phyloP scores from a whole-genome alignment of 73 alveolate genomes.

The Halteria grandinella region DNA sequence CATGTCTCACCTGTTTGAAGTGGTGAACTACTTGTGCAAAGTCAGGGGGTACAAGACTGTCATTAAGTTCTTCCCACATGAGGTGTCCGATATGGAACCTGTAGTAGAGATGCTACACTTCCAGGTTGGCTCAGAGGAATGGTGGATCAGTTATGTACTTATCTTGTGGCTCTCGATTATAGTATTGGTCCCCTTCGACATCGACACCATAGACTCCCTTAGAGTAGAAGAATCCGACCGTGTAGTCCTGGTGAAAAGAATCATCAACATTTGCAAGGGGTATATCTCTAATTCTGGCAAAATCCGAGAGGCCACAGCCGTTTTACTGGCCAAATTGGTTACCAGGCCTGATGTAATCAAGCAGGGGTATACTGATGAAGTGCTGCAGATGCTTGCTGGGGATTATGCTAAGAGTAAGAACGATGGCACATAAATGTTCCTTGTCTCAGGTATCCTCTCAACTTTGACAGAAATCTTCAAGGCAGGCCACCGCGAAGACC shows the following conservation, averaged over 20 bases:
- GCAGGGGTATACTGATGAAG: slow-evolving; percentile 68
- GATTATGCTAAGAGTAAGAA: slow-evolving; percentile 42
- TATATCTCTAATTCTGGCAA: slow-evolving; percentile 59
- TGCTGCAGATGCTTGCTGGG: slow-evolving; percentile 62
- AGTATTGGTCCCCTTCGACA: slow-evolving; percentile 97
- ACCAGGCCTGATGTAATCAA: slow-evolving; percentile 88
- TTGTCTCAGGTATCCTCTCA: slow-evolving; percentile 67
- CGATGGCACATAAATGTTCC: slow-evolving; percentile 60
- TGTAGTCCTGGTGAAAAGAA: slow-evolving; percentile 66
- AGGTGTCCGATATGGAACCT: slow-evolving; percentile 92
- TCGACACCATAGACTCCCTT: slow-evolving; percentile 87
- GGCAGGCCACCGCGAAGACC: slow-evolving; percentile 70
- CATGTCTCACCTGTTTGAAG: slow-evolving; percentile 64
- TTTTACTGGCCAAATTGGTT: slow-evolving; percentile 75
- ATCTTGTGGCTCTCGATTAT: slow-evolving; percentile 95
- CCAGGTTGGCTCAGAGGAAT: slow-evolving; percentile 72
- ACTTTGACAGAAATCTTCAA: slow-evolving; percentile 71
- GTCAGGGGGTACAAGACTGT: slow-evolving; percentile 93
- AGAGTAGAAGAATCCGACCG: slow-evolving; percentile 32
- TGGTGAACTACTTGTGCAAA: slow-evolving; percentile 83
- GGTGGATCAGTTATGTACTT: slow-evolving; percentile 91
- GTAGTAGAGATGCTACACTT: slow-evolving; percentile 85
- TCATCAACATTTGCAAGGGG: slow-evolving; percentile 54
- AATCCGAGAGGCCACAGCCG: slow-evolving; percentile 72
- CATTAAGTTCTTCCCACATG: slow-evolving; percentile 94